Evolutionary conservation across 495 filamentous ascomycete species (phyloP).

Genomic region (Aspergillus mulundensis): DNA sequence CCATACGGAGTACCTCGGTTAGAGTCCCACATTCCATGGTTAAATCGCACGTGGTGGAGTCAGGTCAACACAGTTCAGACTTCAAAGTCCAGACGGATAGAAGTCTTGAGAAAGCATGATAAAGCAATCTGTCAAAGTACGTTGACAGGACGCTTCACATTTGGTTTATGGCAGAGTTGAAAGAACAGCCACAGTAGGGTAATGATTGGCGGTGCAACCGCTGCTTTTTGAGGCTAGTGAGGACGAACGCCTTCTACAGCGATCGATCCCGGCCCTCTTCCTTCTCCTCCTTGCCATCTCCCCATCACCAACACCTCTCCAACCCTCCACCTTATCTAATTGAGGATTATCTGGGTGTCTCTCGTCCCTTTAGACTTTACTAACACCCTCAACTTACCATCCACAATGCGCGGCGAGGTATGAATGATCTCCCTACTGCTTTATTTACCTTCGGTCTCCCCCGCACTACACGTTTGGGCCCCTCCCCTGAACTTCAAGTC

Average conservation of each 20-base stretch:
- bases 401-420: slow-evolving; percentile 38
- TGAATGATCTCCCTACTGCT: slow-evolving; percentile 9
- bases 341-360: background rate
- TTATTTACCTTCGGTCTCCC: slow-evolving; percentile 17
- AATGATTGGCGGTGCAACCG: background rate
- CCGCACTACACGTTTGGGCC: slow-evolving; percentile 13
- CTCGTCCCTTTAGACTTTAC: background rate
- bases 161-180: background rate
- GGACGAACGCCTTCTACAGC: background rate
- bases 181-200: background rate
- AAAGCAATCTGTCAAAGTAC: too few relatives aligned
- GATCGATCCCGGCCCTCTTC: background rate
- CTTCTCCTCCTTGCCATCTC: background rate
- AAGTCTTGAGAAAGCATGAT: too few relatives aligned
- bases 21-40: slow-evolving; percentile 12
- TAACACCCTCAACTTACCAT: background rate
- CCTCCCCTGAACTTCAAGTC: slow-evolving; percentile 15
- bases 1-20: background rate
- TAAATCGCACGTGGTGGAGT: slow-evolving; percentile 4
- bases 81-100: too few relatives aligned
- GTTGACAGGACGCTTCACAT: background rate
- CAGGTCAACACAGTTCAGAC: background rate
- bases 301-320: slow-evolving; percentile 1
- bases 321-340: background rate
- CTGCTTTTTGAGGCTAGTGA: slow-evolving; percentile 3